phyloP scores from a whole-genome alignment of 768 basidiomycete genomes.

The Macrolepiota dolichaula region DNA sequence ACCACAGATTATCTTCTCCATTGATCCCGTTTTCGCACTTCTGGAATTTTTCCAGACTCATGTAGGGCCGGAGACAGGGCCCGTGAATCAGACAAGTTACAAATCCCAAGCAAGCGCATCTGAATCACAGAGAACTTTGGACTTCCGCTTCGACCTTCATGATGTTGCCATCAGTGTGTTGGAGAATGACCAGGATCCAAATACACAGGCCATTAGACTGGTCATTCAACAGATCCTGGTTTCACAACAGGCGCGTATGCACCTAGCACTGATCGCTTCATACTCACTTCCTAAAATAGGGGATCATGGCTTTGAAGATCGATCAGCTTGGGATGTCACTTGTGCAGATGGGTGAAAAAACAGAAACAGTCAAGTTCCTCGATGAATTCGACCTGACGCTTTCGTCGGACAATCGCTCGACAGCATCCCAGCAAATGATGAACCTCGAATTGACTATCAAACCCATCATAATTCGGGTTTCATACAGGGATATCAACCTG shows the following conservation, averaged over 20 bases:
- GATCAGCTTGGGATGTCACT: slow-evolving; percentile 91
- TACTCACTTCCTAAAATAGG: slow-evolving; percentile 38
- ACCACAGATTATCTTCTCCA: slow-evolving; percentile 87
- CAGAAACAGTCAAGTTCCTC: slow-evolving; percentile 86
- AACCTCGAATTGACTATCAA: slow-evolving; percentile 80
- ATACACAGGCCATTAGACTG: slow-evolving; percentile 84
- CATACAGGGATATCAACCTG: slow-evolving; percentile 89
- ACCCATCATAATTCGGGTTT: slow-evolving; percentile 90
- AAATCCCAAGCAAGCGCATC: neutral
- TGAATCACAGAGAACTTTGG: slow-evolving; percentile 24
- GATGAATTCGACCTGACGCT: slow-evolving; percentile 90
- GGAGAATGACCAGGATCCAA: slow-evolving; percentile 74
- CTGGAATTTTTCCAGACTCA: slow-evolving; percentile 74
- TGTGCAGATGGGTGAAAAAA: slow-evolving; percentile 76
- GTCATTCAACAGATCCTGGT: slow-evolving; percentile 82
- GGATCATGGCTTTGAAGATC: slow-evolving; percentile 76
- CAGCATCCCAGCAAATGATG: slow-evolving; percentile 66
- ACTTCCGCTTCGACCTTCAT: slow-evolving; percentile 85
- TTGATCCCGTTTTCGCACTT: slow-evolving; percentile 89
- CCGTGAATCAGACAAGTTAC: neutral
- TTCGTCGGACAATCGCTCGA: slow-evolving; percentile 81
- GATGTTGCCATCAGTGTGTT: slow-evolving; percentile 86
- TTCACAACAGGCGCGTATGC: slow-evolving; percentile 74
- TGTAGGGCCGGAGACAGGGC: neutral
- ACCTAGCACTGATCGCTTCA: neutral